phyloP scores from a whole-genome alignment of 148 eudicot genomes.

The Chenopodium quinoa region DNA sequence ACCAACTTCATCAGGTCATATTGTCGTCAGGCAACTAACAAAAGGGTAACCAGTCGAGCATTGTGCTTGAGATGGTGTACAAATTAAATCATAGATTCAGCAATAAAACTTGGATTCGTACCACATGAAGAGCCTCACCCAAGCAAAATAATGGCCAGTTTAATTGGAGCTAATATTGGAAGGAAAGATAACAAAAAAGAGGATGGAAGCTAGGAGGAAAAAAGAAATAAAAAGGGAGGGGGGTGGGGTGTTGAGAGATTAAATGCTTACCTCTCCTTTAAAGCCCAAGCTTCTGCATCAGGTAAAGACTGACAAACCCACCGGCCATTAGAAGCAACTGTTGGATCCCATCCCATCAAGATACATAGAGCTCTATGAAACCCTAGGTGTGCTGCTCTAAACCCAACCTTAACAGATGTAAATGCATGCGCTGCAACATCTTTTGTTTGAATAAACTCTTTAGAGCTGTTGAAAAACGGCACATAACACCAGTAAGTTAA shows the following conservation, averaged over 20 bases:
- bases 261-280: constrained; percentile 41
- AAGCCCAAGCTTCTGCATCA: constrained; percentile 36
- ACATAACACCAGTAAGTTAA: constrained; percentile 2
- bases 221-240: not conserved
- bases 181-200: not conserved
- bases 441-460: constrained; percentile 48
- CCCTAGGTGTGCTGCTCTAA: constrained; percentile 56
- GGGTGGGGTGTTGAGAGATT: not conserved
- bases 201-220: not conserved
- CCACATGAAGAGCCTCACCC: not conserved
- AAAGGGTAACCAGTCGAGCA: not conserved
- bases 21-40: not conserved
- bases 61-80: not conserved
- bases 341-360: constrained; percentile 62
- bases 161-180: not conserved
- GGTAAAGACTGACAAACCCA: constrained; percentile 45
- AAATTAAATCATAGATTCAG: not conserved
- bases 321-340: constrained; percentile 23
- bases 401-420: constrained; percentile 46
- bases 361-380: constrained; percentile 66
- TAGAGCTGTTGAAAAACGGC: constrained; percentile 32
- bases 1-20: not conserved
- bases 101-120: not conserved
- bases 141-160: not conserved
- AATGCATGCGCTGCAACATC: constrained; percentile 54